phyloP scores from a whole-genome alignment of 2,329 filamentous ascomycete genomes.

The Elsinoe fawcettii region DNA sequence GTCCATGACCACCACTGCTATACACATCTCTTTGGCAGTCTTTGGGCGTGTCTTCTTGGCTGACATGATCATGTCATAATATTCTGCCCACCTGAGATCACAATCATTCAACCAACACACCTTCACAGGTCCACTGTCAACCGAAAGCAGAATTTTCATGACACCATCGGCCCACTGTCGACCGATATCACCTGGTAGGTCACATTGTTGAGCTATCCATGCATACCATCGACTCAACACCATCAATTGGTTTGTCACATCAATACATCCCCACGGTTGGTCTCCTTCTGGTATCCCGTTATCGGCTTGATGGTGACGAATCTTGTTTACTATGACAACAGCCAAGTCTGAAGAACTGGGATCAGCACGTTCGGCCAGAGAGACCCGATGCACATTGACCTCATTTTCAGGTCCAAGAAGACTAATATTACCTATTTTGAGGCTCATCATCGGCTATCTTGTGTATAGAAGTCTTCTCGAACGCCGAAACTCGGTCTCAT shows the following conservation, averaged over 20 bases:
- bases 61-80: too few species aligned
- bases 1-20: too few species aligned
- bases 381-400: background rate
- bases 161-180: background rate
- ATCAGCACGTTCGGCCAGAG: background rate
- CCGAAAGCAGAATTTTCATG: background rate
- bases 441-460: background rate
- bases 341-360: background rate
- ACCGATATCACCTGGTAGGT: background rate
- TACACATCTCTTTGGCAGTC: too few species aligned
- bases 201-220: background rate
- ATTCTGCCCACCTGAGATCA: background rate
- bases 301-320: background rate
- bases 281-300: background rate
- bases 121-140: background rate
- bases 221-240: conserved; percentile 5
- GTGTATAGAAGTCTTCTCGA: background rate
- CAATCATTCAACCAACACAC: background rate
- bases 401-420: background rate
- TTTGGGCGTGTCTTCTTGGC: too few species aligned
- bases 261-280: background rate
- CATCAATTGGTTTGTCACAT: background rate
- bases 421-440: background rate
- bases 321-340: conserved; percentile 5
- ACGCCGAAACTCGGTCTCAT: background rate